These are phyloP conservation scores for Balansia obtecta DNA, from an alignment of 2,329 filamentous ascomycete genomes.

Conservation along the genomic window DNA sequence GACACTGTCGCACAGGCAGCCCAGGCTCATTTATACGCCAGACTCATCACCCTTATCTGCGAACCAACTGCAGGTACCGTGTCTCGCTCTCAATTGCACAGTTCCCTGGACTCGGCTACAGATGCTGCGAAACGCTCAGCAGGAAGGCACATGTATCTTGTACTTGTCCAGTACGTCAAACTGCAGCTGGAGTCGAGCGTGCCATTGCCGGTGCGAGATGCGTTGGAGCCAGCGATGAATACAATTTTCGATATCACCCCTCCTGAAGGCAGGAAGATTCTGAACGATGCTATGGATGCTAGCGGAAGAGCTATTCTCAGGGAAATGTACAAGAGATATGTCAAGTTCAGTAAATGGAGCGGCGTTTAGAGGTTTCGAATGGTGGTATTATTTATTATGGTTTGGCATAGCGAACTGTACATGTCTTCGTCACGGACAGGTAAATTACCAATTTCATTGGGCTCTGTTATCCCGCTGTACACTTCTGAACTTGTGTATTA, in stretches of 20 bases:
- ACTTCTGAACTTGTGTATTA: background rate
- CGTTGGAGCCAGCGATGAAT: slow-evolving; percentile 44
- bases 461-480: background rate
- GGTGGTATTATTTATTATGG: background rate
- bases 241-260: slow-evolving; percentile 47
- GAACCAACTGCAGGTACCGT: slow-evolving; percentile 46
- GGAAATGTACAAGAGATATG: slow-evolving; percentile 46
- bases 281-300: slow-evolving; percentile 47
- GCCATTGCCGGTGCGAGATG: slow-evolving; percentile 37
- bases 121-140: slow-evolving; percentile 49
- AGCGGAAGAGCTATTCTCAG: slow-evolving; percentile 46
- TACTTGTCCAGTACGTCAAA: slow-evolving; percentile 47
- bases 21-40: slow-evolving; percentile 39
- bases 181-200: slow-evolving; percentile 46
- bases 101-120: slow-evolving; percentile 43
- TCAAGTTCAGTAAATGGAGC: slow-evolving; percentile 52
- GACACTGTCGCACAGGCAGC: slow-evolving; percentile 21
- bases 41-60: slow-evolving; percentile 46
- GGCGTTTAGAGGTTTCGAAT: slow-evolving; percentile 29
- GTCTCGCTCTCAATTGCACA: slow-evolving; percentile 30
- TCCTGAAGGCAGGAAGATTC: slow-evolving; percentile 38
- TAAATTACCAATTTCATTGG: background rate
- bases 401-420: slow-evolving; percentile 2
- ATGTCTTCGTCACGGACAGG: background rate
- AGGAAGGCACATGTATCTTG: slow-evolving; percentile 48